Percentiles rank a stretch among this genome's conserved stretches.
These are phyloP conservation scores for Talaromyces marneffei DNA, from an alignment of 2,329 filamentous ascomycete genomes.

Conservation along the genomic window DNA sequence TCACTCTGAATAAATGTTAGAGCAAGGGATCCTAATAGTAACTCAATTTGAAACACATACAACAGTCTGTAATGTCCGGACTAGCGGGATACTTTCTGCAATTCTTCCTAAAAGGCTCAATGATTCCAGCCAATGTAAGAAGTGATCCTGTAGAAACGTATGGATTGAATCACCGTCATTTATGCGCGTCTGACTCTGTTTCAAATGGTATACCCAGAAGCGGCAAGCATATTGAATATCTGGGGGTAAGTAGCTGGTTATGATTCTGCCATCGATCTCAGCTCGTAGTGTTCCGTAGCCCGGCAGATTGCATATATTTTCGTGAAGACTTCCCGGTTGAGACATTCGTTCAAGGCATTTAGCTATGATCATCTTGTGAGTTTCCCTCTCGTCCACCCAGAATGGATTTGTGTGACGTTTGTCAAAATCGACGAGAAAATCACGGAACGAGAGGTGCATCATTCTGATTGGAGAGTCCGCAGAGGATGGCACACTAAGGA, in stretches of 20 bases:
- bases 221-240: slow-evolving; percentile 25
- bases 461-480: slow-evolving; percentile 10
- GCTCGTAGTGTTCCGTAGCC: not conserved
- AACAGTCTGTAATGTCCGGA: not conserved
- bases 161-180: not conserved
- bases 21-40: not conserved
- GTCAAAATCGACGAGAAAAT: slow-evolving; percentile 23
- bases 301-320: slow-evolving; percentile 15
- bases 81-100: not conserved
- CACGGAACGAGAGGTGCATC: slow-evolving; percentile 28
- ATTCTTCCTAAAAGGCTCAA: not conserved
- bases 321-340: not conserved
- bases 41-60: not conserved
- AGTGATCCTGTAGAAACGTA: not conserved
- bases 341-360: not conserved
- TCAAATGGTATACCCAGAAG: slow-evolving; percentile 9
- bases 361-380: not conserved
- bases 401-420: no score
- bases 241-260: slow-evolving; percentile 14
- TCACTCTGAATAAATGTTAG: not conserved
- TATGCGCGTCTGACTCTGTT: not conserved
- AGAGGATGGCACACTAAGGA: no score
- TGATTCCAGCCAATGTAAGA: slow-evolving; percentile 4
- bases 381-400: not conserved
- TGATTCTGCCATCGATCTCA: slow-evolving; percentile 17